These are phyloP conservation scores for Micromonas commoda DNA, from an alignment of 139 green algal species.

Conservation along the genomic window DNA sequence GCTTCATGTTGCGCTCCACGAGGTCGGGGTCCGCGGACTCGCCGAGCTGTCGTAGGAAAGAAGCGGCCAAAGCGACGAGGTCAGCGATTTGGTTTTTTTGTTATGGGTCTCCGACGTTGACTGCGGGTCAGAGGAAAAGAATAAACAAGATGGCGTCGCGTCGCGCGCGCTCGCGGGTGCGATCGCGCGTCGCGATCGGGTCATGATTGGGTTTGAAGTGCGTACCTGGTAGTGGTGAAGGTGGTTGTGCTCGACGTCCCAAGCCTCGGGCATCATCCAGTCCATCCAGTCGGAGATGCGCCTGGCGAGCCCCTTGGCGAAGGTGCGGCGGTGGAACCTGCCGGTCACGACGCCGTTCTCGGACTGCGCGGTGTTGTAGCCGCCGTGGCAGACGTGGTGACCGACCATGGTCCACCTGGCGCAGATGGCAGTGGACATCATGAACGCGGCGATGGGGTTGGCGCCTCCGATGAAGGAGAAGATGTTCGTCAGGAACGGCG, in stretches of 20 bases:
- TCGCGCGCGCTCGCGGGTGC: too few relatives aligned
- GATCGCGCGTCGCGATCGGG: too few relatives aligned
- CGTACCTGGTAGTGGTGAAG: constrained; percentile 36
- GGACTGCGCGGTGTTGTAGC: constrained; percentile 31
- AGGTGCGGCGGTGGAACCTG: constrained; percentile 34
- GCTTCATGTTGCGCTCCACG: constrained; percentile 35
- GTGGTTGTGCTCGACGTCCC: constrained; percentile 42
- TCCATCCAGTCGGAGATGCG: constrained; percentile 36
- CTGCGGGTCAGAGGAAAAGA: too few relatives aligned
- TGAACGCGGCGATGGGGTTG: constrained; percentile 29
- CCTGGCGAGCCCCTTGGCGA: constrained; percentile 23
- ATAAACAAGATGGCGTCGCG: too few relatives aligned
- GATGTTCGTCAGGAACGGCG: background rate
- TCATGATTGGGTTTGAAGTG: too few relatives aligned
- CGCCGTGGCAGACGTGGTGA: constrained; percentile 40
- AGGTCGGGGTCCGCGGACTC: constrained; percentile 35
- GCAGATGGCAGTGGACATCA: constrained; percentile 33
- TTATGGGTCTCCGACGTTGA: too few relatives aligned
- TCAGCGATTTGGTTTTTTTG: too few relatives aligned
- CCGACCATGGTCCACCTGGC: constrained; percentile 38
- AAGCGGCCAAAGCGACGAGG: too few relatives aligned
- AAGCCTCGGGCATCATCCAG: constrained; percentile 40
- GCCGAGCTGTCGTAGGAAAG: constrained; percentile 8
- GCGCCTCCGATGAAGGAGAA: background rate
- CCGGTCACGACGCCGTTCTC: constrained; percentile 16